Evolutionary conservation across 2,329 filamentous ascomycete species (phyloP).

Genomic region (Penicillium sp.): DNA sequence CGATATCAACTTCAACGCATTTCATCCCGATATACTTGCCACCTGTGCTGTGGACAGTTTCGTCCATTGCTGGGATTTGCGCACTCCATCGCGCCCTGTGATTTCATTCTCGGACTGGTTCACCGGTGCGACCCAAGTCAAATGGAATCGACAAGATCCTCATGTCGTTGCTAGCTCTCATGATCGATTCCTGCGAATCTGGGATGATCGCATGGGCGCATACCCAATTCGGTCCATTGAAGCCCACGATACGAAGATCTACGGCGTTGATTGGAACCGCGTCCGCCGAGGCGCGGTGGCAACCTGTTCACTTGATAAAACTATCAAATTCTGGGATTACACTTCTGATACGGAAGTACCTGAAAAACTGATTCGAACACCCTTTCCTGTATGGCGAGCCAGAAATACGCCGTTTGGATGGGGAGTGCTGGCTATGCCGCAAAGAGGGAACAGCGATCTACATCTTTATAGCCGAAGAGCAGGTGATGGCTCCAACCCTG

Average conservation of each 20-base stretch:
- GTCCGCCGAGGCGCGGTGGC: slow-evolving; percentile 65
- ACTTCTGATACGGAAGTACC: slow-evolving; percentile 57
- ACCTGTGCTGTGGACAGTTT: slow-evolving; percentile 92
- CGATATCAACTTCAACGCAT: slow-evolving; percentile 92
- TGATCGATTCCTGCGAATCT: slow-evolving; percentile 79
- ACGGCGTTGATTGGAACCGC: slow-evolving; percentile 91
- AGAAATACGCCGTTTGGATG: slow-evolving; percentile 85
- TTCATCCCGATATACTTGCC: slow-evolving; percentile 81
- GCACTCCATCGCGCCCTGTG: slow-evolving; percentile 65
- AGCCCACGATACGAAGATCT: slow-evolving; percentile 89
- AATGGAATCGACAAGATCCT: slow-evolving; percentile 85
- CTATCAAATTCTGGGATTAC: slow-evolving; percentile 92
- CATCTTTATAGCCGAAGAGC: slow-evolving; percentile 71
- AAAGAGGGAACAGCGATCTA: slow-evolving; percentile 77
- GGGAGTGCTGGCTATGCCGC: slow-evolving; percentile 84
- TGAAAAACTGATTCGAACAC: slow-evolving; percentile 71
- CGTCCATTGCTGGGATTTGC: slow-evolving; percentile 86
- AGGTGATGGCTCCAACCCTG: slow-evolving; percentile 35
- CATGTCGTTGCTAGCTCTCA: slow-evolving; percentile 86
- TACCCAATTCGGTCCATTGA: slow-evolving; percentile 76
- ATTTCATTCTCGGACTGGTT: slow-evolving; percentile 89
- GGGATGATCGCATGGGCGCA: slow-evolving; percentile 78
- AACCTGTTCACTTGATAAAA: slow-evolving; percentile 86
- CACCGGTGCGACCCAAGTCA: slow-evolving; percentile 88
- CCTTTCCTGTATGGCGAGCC: slow-evolving; percentile 85